phyloP scores from a whole-genome alignment of 441 rosid genomes.

The Gossypium armourianum region DNA sequence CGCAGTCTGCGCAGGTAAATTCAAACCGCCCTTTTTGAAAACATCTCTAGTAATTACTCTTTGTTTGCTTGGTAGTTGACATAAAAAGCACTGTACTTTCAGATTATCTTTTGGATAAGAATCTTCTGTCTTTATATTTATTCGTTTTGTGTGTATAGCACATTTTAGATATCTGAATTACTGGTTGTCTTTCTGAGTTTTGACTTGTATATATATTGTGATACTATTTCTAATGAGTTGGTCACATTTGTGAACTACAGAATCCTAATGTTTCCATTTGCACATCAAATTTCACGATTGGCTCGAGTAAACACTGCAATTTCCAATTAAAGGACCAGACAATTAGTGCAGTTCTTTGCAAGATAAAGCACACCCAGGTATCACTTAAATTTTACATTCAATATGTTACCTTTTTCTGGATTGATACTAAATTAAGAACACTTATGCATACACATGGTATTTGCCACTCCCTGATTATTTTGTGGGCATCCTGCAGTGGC shows the following conservation, averaged over 20 bases:
- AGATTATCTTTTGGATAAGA: neutral
- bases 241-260: constrained; percentile 26
- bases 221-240: neutral
- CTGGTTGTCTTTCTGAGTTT: neutral
- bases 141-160: neutral
- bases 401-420: constrained; percentile 3
- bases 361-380: constrained; percentile 60
- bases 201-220: neutral
- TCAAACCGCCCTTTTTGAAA: neutral
- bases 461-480: neutral
- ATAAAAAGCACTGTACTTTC: neutral
- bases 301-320: constrained; percentile 44
- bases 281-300: constrained; percentile 35
- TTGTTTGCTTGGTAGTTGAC: neutral
- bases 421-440: constrained; percentile 7
- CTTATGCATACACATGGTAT: neutral
- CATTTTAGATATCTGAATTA: constrained; percentile 2
- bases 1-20: constrained; percentile 54
- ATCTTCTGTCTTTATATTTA: neutral
- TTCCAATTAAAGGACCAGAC: constrained; percentile 42
- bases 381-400: neutral
- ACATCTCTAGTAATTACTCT: neutral
- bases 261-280: constrained; percentile 38
- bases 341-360: constrained; percentile 44
- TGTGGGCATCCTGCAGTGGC: constrained; percentile 4